Base-by-base conservation (phyloP, 1,139 yeast species). In the Geotrichum cucujoidarum region DNA sequence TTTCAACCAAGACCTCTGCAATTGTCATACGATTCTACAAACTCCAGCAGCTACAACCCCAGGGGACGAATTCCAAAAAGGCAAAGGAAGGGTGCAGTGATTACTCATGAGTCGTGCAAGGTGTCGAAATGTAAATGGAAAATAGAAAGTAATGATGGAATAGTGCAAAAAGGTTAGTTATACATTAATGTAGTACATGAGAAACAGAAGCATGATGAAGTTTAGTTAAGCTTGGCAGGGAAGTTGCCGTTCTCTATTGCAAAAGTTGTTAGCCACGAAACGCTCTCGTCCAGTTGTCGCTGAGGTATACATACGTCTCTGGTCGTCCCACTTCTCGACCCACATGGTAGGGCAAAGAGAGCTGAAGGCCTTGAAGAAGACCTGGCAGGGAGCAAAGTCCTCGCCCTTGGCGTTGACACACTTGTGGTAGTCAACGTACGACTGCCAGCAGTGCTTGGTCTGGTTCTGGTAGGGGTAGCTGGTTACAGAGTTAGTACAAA, bases 391-490 rank as follows among this genome's bases (percentile, higher is more conserved):
- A 65, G 90, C 96, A 66, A 92, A 92, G 57, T 90, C 97, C 74
- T 92, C 97, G 67, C 98, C 98, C 76, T 90, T 90, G 60, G 90
- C 89, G 65, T 82, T 84, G 69, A 92, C 80, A 76, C 98, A 92
- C 74, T 89, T 90, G 83, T 86, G 92, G 82, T 90, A 92, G 73
- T 92, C 98, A 64, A 92, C 88, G 76, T 90, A 92, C 59, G 94
- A 78, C 76, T 90, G 97, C 81, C 94, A 94, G 78, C 98, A 90
- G 78, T 90, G 96, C 76, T 85, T 89, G 64, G 96, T 85, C 74
- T 90, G 98, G 81, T 90, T 92, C 71, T 81, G 90, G 77, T 87
- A 81, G 61, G 98, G 97, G 82, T 50, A 50, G 33, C 52, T 49
- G 32, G 13, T 10, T 24, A 10, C 10, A 24, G n/a, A n/a, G 10